Percentiles rank a stretch among this genome's conserved stretches.
Conservation (phyloP, 805 yeast species). For the Wickerhamia fluorescens region DNA sequence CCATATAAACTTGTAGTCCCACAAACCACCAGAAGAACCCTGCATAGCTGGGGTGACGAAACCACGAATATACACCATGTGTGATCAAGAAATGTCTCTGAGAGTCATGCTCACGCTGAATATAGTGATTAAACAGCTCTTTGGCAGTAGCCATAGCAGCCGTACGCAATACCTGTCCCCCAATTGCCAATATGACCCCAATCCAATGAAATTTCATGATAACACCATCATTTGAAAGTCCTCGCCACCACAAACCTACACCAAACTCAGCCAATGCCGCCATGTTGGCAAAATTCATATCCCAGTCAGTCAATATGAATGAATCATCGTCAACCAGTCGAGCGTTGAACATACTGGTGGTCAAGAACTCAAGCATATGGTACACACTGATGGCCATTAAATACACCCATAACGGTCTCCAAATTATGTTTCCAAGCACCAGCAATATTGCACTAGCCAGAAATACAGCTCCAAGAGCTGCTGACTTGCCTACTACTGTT, state of each 20-base stretch:
- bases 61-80: constrained; percentile 55
- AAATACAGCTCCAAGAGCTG: constrained; percentile 22
- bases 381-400: constrained; percentile 36
- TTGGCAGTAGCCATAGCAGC: constrained; percentile 86
- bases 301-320: constrained; percentile 17
- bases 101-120: constrained; percentile 44
- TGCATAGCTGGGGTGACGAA: constrained; percentile 85
- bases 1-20: constrained; percentile 68
- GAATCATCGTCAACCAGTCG: constrained; percentile 59
- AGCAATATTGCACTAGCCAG: constrained; percentile 9
- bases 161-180: constrained; percentile 67
- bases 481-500: constrained; percentile 25
- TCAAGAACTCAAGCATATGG: constrained; percentile 76
- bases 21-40: constrained; percentile 94
- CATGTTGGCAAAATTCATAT: constrained; percentile 13
- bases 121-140: constrained; percentile 74
- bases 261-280: constrained; percentile 10
- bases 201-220: too few species aligned
- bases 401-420: constrained; percentile 4
- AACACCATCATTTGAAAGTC: too few species aligned
- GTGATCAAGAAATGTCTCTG: constrained; percentile 71
- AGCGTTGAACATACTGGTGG: constrained; percentile 71
- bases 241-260: constrained; percentile 1
- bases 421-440: constrained; percentile 2
- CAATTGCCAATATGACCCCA: constrained; percentile 44